These are phyloP conservation scores for Allium cepa DNA, from an alignment of 106 monocot species.

Conservation along the genomic window DNA sequence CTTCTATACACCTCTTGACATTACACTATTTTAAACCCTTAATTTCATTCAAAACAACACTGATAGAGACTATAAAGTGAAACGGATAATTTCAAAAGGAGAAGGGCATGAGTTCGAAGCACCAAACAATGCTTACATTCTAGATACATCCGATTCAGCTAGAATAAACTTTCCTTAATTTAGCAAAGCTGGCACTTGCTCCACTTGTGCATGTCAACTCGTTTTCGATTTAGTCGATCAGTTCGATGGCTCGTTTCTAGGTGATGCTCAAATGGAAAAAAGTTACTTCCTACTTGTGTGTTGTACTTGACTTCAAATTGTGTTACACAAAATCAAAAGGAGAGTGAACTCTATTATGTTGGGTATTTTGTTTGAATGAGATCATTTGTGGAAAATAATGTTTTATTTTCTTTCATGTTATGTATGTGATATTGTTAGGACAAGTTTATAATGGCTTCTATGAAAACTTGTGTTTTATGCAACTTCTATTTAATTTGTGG, in stretches of 20 bases:
- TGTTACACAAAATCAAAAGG: constrained; percentile 70
- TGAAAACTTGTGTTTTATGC: too few relatives aligned
- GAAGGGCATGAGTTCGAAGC: constrained; percentile 13
- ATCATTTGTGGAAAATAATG: not conserved
- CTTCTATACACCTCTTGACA: not conserved
- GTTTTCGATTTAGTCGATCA: too few relatives aligned
- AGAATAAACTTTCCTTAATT: constrained; percentile 73
- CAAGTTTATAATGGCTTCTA: not conserved
- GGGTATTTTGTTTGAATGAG: not conserved
- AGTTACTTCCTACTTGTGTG: constrained; percentile 65
- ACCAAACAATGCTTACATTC: constrained; percentile 38
- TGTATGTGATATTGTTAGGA: too few relatives aligned
- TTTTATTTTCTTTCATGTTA: not conserved
- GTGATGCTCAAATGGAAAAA: constrained; percentile 25
- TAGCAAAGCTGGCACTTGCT: too few relatives aligned
- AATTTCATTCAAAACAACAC: constrained; percentile 1
- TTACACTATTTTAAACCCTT: not conserved
- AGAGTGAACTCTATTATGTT: constrained; percentile 50
- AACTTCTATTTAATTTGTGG: too few relatives aligned
- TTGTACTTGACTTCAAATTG: constrained; percentile 63
- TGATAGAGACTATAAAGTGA: constrained; percentile 11
- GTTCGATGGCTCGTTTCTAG: too few relatives aligned
- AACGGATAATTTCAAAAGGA: not conserved
- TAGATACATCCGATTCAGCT: constrained; percentile 59
- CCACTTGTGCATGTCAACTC: too few relatives aligned